Evolutionary conservation across 192 early-diverging fungal genomes (phyloP), one percentile per base, ranked within the genome.

Genomic region (Gaertneriomyces semiglobifer): DNA sequence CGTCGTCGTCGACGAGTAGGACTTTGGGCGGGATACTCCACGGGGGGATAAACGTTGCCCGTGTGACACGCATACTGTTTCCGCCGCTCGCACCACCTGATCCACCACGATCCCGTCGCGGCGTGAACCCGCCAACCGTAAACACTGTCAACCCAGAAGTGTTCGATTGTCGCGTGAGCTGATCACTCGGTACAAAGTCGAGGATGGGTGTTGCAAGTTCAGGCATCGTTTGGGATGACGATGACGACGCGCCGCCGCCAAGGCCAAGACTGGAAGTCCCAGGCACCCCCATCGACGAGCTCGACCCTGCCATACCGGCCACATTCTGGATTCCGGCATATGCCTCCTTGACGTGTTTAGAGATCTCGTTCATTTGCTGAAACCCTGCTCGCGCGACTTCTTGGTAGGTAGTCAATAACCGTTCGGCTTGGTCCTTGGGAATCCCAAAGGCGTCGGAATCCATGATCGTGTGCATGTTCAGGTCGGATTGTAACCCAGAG

Each of bases 1-100:
- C 75, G 33, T 82, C 81, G 64, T 91, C 87, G 48, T 91, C 89
- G 38, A 90, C 89, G 0, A 91, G 80, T 0, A 91, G 51, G 14
- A 91, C 65, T 47, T 58, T 69, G 4, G 58, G 63, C 25, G 58
- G 65, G 19, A 66, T 54, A 42, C 25, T 44, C 62, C 65, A 63
- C 9, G 62, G 63, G 14, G 69, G 66, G n/a, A 69, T 57, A 44
- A n/a, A 60, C 8, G 63, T 71, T 12, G 69, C 62, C 6, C 69
- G 52, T 12, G 62, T 71, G 3, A 71, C 61, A 10, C 69, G 53
- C 62, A 71, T 58, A 38, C 70, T 65, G 58, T 60, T 66, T 11
- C 38, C 12, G 18, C 39, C 40, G 11, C 58, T 43, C 10, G 19
- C 65, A 14, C 57, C 54, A 12, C n/a, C 54, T 5, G 12, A 53